phyloP scores from a whole-genome alignment of 768 basidiomycete species.

The Phylloporus sp. region DNA sequence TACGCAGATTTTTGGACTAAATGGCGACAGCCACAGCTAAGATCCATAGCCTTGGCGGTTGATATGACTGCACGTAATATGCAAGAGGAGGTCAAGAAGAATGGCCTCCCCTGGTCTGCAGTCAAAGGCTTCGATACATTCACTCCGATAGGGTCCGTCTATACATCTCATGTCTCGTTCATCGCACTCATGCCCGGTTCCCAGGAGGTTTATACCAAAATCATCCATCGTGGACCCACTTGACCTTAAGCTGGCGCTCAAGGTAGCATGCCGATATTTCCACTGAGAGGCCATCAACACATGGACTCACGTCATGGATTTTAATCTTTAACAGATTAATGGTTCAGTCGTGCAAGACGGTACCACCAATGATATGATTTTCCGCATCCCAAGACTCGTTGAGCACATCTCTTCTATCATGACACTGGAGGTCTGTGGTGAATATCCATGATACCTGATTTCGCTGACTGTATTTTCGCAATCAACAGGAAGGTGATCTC shows the following conservation, averaged over 20 bases:
- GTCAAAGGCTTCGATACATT: slow-evolving; percentile 98
- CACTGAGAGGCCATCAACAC: not conserved
- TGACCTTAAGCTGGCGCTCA: slow-evolving; percentile 70
- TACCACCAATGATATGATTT: slow-evolving; percentile 86
- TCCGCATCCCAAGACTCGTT: slow-evolving; percentile 82
- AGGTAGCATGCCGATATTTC: slow-evolving; percentile 39
- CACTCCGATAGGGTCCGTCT: slow-evolving; percentile 76
- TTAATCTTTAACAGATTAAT: slow-evolving; percentile 59
- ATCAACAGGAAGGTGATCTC: slow-evolving; percentile 79
- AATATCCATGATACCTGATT: no score
- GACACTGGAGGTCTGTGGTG: slow-evolving; percentile 75
- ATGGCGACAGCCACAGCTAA: not conserved
- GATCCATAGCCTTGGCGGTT: slow-evolving; percentile 72
- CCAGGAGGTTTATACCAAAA: slow-evolving; percentile 80
- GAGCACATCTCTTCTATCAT: slow-evolving; percentile 94
- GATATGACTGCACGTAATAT: slow-evolving; percentile 97
- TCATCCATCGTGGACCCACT: slow-evolving; percentile 64
- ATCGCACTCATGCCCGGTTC: slow-evolving; percentile 2
- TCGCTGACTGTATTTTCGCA: not conserved
- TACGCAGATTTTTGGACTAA: slow-evolving; percentile 30
- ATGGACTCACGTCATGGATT: not conserved
- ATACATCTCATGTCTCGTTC: not conserved
- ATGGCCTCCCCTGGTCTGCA: slow-evolving; percentile 95
- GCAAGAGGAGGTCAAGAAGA: slow-evolving; percentile 89
- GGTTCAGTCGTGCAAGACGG: slow-evolving; percentile 81